A percentile compares a stretch with the other conserved stretches of the same genome.
Conservation (phyloP, 2,329 filamentous ascomycete species). For the Dactylellina haptotyla region DNA sequence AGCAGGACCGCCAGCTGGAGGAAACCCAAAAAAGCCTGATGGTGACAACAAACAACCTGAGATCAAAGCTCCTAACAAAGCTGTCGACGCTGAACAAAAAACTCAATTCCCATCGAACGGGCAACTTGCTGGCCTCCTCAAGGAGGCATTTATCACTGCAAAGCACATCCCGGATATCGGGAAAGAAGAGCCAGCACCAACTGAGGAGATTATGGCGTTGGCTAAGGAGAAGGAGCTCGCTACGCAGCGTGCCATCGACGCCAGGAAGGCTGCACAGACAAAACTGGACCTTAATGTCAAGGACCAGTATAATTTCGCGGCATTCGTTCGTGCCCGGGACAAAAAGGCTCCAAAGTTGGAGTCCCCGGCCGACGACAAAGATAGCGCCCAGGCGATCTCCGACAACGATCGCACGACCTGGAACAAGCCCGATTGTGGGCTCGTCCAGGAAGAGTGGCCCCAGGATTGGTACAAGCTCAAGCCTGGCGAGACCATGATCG, state of each 20-base stretch:
- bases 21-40: not conserved
- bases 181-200: constrained; percentile 14
- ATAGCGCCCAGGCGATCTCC: constrained; percentile 25
- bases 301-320: constrained; percentile 42
- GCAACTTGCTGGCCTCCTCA: constrained; percentile 16
- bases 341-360: constrained; percentile 29
- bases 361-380: constrained; percentile 18
- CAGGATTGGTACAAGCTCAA: constrained; percentile 29
- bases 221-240: not conserved
- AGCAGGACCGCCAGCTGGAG: not conserved
- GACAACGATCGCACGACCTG: constrained; percentile 41
- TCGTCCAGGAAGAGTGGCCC: constrained; percentile 35
- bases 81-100: not conserved
- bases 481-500: constrained; percentile 24
- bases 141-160: constrained; percentile 5
- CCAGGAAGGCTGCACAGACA: not conserved
- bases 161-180: constrained; percentile 22
- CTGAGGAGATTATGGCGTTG: constrained; percentile 20
- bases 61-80: not conserved
- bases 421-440: constrained; percentile 27
- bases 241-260: not conserved
- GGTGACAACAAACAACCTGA: not conserved
- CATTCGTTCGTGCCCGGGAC: constrained; percentile 24
- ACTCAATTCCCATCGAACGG: constrained; percentile 23
- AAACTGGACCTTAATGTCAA: constrained; percentile 8